phyloP scores from a whole-genome alignment of 306 rosid species.

The Macrotyloma uniflorum region DNA sequence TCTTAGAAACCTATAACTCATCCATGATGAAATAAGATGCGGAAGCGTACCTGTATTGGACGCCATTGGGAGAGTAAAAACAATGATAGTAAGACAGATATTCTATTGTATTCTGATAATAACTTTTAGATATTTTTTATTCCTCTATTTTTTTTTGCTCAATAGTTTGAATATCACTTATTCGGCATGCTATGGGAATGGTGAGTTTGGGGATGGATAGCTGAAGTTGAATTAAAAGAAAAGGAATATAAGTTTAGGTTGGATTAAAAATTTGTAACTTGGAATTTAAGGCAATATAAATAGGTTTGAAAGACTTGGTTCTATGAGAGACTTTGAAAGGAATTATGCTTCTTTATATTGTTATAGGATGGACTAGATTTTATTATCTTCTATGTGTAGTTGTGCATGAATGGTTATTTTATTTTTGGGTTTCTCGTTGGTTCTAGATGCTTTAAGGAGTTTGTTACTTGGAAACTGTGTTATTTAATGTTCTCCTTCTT shows the following conservation, averaged over 20 bases:
- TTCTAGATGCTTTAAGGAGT: neutral
- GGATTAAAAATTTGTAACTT: neutral
- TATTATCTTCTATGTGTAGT: neutral
- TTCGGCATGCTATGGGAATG: neutral
- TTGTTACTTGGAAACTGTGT: too few species aligned
- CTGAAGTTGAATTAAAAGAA: neutral
- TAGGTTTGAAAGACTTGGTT: neutral
- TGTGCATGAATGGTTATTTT: neutral
- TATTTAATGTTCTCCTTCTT: too few species aligned
- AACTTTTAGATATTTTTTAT: neutral
- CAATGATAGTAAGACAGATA: too few species aligned
- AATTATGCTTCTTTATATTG: neutral
- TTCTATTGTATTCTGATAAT: too few species aligned
- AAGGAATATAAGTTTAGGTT: neutral
- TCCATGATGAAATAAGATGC: too few species aligned
- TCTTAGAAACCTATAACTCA: too few species aligned
- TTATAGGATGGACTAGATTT: neutral
- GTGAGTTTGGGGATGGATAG: neutral
- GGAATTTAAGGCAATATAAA: neutral
- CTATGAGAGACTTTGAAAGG: neutral
- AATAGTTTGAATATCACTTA: neutral
- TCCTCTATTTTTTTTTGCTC: neutral
- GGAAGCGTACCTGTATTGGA: too few species aligned
- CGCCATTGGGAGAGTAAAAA: too few species aligned
- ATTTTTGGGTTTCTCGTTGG: neutral